A percentile compares a stretch with the other conserved stretches of the same genome.
These are phyloP conservation scores for Sungouiella blattae DNA, from an alignment of 805 yeast species.

Conservation along the genomic window DNA sequence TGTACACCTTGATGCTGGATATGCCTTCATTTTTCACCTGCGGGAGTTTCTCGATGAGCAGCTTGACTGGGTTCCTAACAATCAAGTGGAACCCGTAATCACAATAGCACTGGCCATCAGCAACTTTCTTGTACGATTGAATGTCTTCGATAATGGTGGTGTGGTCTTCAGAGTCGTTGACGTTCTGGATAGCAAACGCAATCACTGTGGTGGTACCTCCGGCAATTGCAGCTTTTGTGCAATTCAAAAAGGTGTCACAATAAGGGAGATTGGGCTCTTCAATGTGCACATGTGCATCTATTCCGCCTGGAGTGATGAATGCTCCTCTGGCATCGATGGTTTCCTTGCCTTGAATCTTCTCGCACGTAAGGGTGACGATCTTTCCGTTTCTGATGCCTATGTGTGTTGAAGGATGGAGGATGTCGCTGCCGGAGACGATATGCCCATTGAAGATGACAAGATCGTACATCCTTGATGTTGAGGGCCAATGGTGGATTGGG, in stretches of 20 bases:
- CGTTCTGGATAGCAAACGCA: constrained; percentile 43
- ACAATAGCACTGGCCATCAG: constrained; percentile 1
- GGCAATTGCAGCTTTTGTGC: constrained; percentile 43
- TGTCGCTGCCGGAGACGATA: constrained; percentile 27
- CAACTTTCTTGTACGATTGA: neutral
- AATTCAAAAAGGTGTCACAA: constrained; percentile 44
- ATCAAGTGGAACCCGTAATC: constrained; percentile 51
- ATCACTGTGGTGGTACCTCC: constrained; percentile 51
- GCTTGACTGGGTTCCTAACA: constrained; percentile 28
- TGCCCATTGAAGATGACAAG: constrained; percentile 28
- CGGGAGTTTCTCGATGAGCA: neutral
- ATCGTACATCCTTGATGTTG: constrained; percentile 6
- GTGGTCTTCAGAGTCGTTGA: constrained; percentile 15
- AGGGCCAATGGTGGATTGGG: neutral
- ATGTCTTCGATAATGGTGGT: neutral
- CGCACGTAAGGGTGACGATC: constrained; percentile 32
- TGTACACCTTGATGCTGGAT: constrained; percentile 41
- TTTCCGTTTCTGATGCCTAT: constrained; percentile 41
- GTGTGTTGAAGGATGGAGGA: constrained; percentile 31
- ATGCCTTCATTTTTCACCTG: constrained; percentile 32
- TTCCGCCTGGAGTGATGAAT: constrained; percentile 48
- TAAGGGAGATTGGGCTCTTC: constrained; percentile 38
- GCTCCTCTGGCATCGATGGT: constrained; percentile 47
- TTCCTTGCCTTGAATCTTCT: constrained; percentile 19
- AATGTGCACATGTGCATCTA: constrained; percentile 49